Conservation (phyloP, 2,329 filamentous ascomycete species). For the Colletotrichum abscissum region DNA sequence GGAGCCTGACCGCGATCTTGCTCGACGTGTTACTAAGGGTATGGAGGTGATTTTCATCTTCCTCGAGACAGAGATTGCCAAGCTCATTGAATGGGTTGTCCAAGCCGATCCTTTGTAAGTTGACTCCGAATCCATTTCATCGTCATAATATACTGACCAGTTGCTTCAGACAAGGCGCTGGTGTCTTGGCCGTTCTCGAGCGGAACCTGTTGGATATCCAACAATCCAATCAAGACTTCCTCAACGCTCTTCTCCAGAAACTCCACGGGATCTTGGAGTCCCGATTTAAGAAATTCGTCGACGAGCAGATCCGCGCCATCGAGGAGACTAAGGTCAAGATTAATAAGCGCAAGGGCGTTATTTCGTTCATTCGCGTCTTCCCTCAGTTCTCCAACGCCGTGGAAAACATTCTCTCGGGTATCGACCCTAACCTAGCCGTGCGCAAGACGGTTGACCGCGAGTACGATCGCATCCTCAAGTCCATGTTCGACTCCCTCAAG, state of each 20-base stretch:
- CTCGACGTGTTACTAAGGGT: conserved; percentile 83
- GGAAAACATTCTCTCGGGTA: conserved; percentile 81
- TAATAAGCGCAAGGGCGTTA: conserved; percentile 97
- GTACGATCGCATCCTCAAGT: conserved; percentile 88
- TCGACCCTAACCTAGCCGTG: conserved; percentile 69
- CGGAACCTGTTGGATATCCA: conserved; percentile 82
- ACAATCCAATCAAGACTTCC: conserved; percentile 93
- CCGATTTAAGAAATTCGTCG: conserved; percentile 88
- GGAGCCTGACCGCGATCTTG: conserved; percentile 89
- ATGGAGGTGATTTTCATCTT: conserved; percentile 93
- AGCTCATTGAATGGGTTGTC: conserved; percentile 85
- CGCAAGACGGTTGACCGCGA: conserved; percentile 85
- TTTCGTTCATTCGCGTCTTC: conserved; percentile 94
- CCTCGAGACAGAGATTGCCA: conserved; percentile 81
- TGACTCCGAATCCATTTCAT: neutral
- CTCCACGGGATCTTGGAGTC: conserved; percentile 79
- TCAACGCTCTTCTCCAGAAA: conserved; percentile 83
- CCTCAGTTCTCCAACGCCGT: conserved; percentile 85
- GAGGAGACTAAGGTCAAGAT: conserved; percentile 99
- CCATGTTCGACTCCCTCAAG: conserved; percentile 97
- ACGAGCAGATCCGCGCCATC: conserved; percentile 94
- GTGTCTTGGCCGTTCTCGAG: conserved; percentile 84
- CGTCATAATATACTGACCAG: conserved; percentile 30
- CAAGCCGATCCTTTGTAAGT: conserved; percentile 84
- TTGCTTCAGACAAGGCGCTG: conserved; percentile 80